Conservation (phyloP, 495 filamentous ascomycete genomes). For the Lasiosphaeris hirsuta region DNA sequence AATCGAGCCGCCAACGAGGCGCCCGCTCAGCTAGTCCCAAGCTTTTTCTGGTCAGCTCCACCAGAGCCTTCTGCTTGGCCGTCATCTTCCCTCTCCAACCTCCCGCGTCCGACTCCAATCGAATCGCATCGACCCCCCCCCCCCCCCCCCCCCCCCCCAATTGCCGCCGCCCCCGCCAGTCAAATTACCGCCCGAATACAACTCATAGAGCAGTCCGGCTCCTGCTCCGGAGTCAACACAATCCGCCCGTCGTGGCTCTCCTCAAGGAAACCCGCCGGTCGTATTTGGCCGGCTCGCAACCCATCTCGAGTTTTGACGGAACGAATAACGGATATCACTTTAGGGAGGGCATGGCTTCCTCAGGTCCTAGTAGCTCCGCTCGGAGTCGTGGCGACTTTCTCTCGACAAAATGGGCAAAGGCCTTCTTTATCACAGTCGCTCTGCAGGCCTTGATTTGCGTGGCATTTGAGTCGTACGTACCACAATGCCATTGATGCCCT, state of each 20-base stretch:
- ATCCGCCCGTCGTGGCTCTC: conserved; percentile 36
- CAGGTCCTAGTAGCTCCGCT: conserved; percentile 16
- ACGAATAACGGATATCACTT: conserved; percentile 24
- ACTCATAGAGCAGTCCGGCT: conserved; percentile 19
- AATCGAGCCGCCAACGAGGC: conserved; percentile 12
- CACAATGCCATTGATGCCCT: background rate
- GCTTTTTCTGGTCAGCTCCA: background rate
- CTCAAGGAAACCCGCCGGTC: conserved; percentile 38
- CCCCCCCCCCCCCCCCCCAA: background rate
- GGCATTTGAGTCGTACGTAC: conserved; percentile 77
- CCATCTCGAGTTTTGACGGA: conserved; percentile 35
- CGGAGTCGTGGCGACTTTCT: conserved; percentile 62
- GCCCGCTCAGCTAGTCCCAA: conserved; percentile 13
- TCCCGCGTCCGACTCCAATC: background rate
- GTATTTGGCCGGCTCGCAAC: conserved; percentile 36
- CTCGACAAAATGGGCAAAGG: conserved; percentile 81
- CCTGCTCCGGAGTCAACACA: conserved; percentile 25
- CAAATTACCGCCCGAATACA: background rate
- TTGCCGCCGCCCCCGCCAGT: background rate
- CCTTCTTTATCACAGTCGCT: conserved; percentile 70
- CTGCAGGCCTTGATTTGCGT: conserved; percentile 76
- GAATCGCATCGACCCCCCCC: background rate
- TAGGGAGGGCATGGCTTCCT: conserved; percentile 26
- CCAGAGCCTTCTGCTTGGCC: conserved; percentile 4
- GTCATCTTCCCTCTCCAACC: background rate